Conservation (phyloP, 148 eudicot genomes). For the Rhododendron vialii region DNA sequence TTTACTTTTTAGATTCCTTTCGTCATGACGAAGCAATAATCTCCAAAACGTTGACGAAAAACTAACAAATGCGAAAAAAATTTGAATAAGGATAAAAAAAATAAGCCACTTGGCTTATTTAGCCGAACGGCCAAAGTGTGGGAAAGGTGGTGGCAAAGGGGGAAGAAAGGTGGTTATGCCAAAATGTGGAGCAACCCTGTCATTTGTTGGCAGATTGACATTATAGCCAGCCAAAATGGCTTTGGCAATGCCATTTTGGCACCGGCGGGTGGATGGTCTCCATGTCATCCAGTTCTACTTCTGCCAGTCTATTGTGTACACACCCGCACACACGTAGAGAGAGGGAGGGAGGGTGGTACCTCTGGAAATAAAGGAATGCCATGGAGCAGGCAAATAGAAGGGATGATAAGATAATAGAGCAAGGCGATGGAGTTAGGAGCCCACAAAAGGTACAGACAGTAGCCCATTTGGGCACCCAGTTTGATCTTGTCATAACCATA, state of each 20-base stretch:
- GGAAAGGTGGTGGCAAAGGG: too few species aligned
- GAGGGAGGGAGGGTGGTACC: constrained; percentile 7
- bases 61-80: too few species aligned
- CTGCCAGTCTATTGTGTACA: background rate
- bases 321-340: background rate
- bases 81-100: too few species aligned
- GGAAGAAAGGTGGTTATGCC: too few species aligned
- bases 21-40: too few species aligned
- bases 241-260: background rate
- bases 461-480: constrained; percentile 43
- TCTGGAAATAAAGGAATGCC: constrained; percentile 35
- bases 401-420: constrained; percentile 25
- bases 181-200: too few species aligned
- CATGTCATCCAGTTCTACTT: background rate
- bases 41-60: too few species aligned
- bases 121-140: too few species aligned
- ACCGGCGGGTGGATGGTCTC: background rate
- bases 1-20: too few species aligned
- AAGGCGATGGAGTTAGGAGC: constrained; percentile 34
- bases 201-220: too few species aligned
- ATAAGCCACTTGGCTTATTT: too few species aligned
- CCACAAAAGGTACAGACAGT: constrained; percentile 37
- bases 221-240: background rate
- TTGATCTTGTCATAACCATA: constrained; percentile 33
- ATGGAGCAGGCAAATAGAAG: constrained; percentile 28